Conservation (phyloP, 768 basidiomycete genomes). For the Tulasnella sp. region DNA sequence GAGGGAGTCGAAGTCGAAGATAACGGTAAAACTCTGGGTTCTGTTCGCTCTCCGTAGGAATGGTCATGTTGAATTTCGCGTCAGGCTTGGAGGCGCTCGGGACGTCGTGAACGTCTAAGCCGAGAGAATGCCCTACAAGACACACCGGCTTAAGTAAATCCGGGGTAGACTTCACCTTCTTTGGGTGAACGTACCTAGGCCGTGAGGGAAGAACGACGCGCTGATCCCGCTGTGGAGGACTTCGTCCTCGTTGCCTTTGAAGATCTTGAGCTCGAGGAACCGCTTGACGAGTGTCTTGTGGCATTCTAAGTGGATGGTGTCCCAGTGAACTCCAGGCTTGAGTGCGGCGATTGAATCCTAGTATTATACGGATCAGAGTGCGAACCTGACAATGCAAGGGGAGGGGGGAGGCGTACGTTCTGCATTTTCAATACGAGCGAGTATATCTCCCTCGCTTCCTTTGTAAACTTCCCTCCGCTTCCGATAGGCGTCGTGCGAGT, state of each 20-base stretch:
- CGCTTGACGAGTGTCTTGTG: conserved; percentile 73
- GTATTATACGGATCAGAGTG: neutral
- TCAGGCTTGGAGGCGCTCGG: conserved; percentile 71
- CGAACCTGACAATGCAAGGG: neutral
- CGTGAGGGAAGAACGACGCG: conserved; percentile 90
- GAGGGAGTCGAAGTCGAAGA: conserved; percentile 61
- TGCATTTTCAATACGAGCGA: conserved; percentile 87
- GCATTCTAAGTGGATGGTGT: conserved; percentile 70
- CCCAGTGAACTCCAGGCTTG: conserved; percentile 81
- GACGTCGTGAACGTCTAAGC: conserved; percentile 91
- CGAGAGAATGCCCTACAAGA: conserved; percentile 77
- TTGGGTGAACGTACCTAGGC: conserved; percentile 37
- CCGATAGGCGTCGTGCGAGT: conserved; percentile 83
- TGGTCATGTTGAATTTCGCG: conserved; percentile 32
- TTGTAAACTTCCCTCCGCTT: conserved; percentile 80
- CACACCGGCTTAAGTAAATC: too few species aligned
- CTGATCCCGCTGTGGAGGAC: conserved; percentile 69
- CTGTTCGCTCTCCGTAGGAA: conserved; percentile 22
- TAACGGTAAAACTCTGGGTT: conserved; percentile 67
- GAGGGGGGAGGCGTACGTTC: conserved; percentile 33
- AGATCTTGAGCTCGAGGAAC: conserved; percentile 76
- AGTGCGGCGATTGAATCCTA: conserved; percentile 60
- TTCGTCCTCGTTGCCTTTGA: conserved; percentile 59
- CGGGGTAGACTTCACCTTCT: too few species aligned
- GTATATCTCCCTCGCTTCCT: conserved; percentile 73